Percentiles rank a stretch among this genome's conserved stretches.
These are phyloP conservation scores for Metschnikowia continentalis DNA, from an alignment of 805 yeast genomes.

Conservation along the genomic window DNA sequence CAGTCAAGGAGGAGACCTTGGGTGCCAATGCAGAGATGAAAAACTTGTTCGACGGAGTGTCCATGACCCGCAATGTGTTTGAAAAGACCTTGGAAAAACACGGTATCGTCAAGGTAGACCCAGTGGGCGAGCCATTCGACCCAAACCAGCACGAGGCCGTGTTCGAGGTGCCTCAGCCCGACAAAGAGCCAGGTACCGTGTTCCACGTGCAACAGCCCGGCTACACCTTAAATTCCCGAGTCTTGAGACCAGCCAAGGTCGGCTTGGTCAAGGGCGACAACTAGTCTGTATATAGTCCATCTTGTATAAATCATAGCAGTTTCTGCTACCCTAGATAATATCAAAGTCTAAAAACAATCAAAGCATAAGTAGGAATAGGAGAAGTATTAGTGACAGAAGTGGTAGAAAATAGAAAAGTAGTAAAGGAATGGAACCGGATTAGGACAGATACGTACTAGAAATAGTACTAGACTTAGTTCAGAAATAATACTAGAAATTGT, in stretches of 20 bases:
- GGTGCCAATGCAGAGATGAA: conserved; percentile 44
- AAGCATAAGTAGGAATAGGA: neutral
- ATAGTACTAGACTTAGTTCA: too few species aligned
- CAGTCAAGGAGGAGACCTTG: conserved; percentile 62
- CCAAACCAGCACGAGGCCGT: conserved; percentile 93
- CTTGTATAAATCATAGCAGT: conserved; percentile 1
- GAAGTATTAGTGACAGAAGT: neutral
- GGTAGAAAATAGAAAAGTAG: too few species aligned
- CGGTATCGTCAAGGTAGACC: conserved; percentile 78
- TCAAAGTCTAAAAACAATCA: too few species aligned
- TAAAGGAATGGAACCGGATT: too few species aligned
- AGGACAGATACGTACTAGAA: too few species aligned
- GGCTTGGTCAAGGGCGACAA: conserved; percentile 71
- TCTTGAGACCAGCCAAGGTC: conserved; percentile 91
- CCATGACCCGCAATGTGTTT: conserved; percentile 82
- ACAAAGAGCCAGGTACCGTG: conserved; percentile 86
- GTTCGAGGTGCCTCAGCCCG: conserved; percentile 81
- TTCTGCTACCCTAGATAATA: too few species aligned
- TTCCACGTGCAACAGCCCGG: conserved; percentile 92
- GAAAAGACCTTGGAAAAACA: conserved; percentile 78
- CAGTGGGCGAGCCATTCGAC: conserved; percentile 80
- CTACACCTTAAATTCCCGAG: conserved; percentile 79
- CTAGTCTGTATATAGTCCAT: conserved; percentile 7
- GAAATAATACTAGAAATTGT: too few species aligned
- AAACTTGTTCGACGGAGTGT: conserved; percentile 80